A percentile compares a stretch with the other conserved stretches of the same genome.
These are phyloP conservation scores for Eimeria maxima DNA, from an alignment of 169 alveolate species.

Conservation along the genomic window DNA sequence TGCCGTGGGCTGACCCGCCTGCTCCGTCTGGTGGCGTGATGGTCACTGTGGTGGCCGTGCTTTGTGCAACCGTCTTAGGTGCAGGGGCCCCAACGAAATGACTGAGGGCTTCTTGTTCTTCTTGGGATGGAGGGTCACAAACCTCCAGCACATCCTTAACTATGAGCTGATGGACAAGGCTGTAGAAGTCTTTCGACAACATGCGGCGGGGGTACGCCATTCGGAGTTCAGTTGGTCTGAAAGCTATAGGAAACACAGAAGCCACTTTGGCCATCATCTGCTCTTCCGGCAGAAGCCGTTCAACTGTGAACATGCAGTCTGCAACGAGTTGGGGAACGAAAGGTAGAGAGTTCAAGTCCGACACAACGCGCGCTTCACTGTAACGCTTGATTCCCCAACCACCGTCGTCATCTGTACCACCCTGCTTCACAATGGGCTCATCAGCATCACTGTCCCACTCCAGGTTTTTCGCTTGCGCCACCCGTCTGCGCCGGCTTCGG, in stretches of 20 bases:
- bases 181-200: constrained; percentile 78
- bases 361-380: constrained; percentile 81
- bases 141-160: constrained; percentile 86
- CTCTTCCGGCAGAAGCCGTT: constrained; percentile 89
- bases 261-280: constrained; percentile 90
- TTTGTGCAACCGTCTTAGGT: background rate
- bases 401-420: constrained; percentile 68
- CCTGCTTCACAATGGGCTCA: constrained; percentile 57
- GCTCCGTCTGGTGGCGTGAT: constrained; percentile 28
- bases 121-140: constrained; percentile 85
- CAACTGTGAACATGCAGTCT: constrained; percentile 88
- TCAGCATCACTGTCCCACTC: constrained; percentile 84
- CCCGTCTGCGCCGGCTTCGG: constrained; percentile 60
- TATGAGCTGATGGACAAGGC: constrained; percentile 77
- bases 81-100: constrained; percentile 80
- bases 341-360: constrained; percentile 85
- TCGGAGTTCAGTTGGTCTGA: constrained; percentile 85
- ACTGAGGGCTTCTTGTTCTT: constrained; percentile 83
- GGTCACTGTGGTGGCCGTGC: background rate
- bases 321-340: constrained; percentile 87
- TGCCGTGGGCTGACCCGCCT: background rate
- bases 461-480: constrained; percentile 78
- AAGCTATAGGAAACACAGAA: constrained; percentile 87
- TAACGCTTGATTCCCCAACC: constrained; percentile 68
- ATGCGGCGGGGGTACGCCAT: constrained; percentile 81